Evolutionary conservation across 2,329 filamentous ascomycete species (phyloP), one percentile per base, ranked within the genome.

Genomic region (Lasiodiplodia sp.): DNA sequence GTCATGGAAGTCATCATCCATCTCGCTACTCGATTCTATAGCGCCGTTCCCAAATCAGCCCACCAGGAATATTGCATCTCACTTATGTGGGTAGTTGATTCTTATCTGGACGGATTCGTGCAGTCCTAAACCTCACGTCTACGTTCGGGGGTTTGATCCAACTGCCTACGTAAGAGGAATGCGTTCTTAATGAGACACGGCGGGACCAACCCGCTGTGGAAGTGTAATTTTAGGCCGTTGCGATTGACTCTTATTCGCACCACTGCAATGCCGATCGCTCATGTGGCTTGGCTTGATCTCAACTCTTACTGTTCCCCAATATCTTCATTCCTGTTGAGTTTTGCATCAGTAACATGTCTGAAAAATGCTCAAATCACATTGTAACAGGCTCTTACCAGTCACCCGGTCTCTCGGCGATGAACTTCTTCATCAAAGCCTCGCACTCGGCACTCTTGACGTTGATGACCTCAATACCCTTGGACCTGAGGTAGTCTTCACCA

Each of bases 391-490:
- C 69, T 14, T 78, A 90, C 91, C 92, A 94, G 68, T 93, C 83
- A 70, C 88, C 87, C 2, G 92, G 91, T 77, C 91, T 90, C 76
- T 92, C 87, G 67, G 84, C 83, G 73, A 94, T 92, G 76, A 94
- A 94, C 72, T 83, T 87, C 70, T 87, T 85, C 91, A 94, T 92
- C 77, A 94, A 75, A 52, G 84, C 84, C 79, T 87, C 86, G 76
- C 91, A 92, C 75, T 90, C 87, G 40, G 84, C 75, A 73, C 88
- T 87, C 72, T 91, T 85, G 69, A 93, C 73, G 38, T 92, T 90
- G n/a, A 93, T 82, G 3, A 94, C 89, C 75, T 93, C 90, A 73
- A 93, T 86, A 25, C 91, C 91, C 68, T 87, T 85, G 72, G 86
- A 83, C 77, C 86, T 85, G 49, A 94, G 82, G 74, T 92, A 90